Percentiles rank a stretch among this genome's conserved stretches.
phyloP scores from a whole-genome alignment of 192 early-diverging fungal genomes.

The Entomortierella beljakovae region DNA sequence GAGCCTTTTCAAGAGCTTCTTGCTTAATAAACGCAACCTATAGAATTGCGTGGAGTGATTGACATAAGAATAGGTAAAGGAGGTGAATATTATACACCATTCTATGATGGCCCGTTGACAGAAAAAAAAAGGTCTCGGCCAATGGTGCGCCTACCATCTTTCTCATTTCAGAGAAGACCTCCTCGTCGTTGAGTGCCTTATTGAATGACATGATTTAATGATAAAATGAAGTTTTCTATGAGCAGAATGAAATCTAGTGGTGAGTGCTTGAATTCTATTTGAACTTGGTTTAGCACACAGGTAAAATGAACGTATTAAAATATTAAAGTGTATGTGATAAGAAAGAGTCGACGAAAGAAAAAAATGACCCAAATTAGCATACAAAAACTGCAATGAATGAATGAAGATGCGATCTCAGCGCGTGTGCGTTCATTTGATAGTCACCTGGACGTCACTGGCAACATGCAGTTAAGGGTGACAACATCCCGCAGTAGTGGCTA shows the following conservation, averaged over 20 bases:
- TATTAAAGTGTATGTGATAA: neutral
- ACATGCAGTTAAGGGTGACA: neutral
- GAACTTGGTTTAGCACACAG: neutral
- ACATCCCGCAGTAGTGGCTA: too few species aligned
- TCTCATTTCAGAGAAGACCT: conserved; percentile 97
- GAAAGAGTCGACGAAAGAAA: neutral
- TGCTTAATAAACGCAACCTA: conserved; percentile 98
- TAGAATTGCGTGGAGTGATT: neutral
- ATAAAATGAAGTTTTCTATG: neutral
- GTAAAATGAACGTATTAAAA: neutral
- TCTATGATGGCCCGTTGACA: neutral
- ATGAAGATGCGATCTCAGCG: neutral
- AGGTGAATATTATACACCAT: neutral
- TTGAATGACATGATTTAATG: conserved; percentile 54
- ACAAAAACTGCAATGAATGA: neutral
- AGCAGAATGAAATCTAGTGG: neutral
- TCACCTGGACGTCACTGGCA: conserved; percentile 6
- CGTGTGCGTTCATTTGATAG: conserved; percentile 4
- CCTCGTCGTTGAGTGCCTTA: conserved; percentile 91
- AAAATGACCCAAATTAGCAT: neutral
- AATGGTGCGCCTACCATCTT: conserved; percentile 83
- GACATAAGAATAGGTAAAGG: neutral
- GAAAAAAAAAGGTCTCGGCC: neutral
- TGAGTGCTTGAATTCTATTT: neutral
- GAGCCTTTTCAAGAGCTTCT: conserved; percentile 98